phyloP scores from a whole-genome alignment of 1,284 basidiomycete species.

The Tilletia caries region DNA sequence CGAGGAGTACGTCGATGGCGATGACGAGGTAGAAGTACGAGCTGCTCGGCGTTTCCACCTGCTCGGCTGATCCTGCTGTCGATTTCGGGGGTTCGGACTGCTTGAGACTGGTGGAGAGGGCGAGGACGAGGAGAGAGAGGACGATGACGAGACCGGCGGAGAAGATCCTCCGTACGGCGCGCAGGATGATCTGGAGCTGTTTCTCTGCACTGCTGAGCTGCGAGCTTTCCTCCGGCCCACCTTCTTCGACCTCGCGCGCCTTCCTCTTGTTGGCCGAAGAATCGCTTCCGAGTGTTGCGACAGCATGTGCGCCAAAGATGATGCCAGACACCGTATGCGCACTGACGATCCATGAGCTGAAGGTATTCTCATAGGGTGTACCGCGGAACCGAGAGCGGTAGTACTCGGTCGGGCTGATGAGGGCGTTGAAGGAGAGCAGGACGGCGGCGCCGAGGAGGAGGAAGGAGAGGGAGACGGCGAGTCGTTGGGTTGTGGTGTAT shows the following conservation, averaged over 20 bases:
- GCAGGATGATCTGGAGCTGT: background rate
- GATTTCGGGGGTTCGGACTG: background rate
- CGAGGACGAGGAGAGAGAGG: background rate
- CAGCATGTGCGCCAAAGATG: constrained; percentile 31
- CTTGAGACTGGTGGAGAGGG: background rate
- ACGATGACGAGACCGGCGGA: constrained; percentile 11
- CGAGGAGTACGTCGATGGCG: constrained; percentile 27
- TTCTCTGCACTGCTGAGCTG: background rate
- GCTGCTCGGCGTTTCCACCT: background rate
- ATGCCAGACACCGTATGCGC: constrained; percentile 43
- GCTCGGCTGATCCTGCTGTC: background rate
- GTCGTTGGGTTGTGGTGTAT: background rate
- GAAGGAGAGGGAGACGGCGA: background rate
- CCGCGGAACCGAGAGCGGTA: constrained; percentile 34
- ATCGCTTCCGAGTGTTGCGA: constrained; percentile 19
- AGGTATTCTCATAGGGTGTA: constrained; percentile 30
- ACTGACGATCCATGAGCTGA: constrained; percentile 44
- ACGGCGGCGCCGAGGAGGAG: constrained; percentile 15
- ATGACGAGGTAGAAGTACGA: constrained; percentile 31
- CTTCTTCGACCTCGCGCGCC: background rate
- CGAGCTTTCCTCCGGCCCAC: background rate
- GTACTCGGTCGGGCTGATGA: constrained; percentile 49
- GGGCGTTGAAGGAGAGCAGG: constrained; percentile 29
- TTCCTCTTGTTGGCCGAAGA: background rate
- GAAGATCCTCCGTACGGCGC: constrained; percentile 12